Evolutionary conservation across 2,329 filamentous ascomycete species (phyloP), one percentile per base, ranked within the genome.

Genomic region (Colletotrichum sp.): DNA sequence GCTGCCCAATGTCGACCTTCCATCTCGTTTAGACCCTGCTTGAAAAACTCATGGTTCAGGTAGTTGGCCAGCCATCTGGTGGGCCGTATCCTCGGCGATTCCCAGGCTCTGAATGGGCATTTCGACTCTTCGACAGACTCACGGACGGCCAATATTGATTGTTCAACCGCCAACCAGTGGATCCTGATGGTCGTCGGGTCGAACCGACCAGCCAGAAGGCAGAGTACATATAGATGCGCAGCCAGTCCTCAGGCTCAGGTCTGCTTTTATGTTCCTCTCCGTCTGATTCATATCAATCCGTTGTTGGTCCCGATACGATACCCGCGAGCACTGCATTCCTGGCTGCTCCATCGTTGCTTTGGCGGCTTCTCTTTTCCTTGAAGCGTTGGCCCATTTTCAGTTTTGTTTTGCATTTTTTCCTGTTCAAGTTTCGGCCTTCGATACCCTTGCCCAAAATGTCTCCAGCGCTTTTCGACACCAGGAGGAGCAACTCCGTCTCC

Each of bases 391-490:
- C 55, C n/a, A 39, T 71, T 63, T 70, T 71, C 39, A 52, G 24
- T 64, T 68, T 57, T 71, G 30, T 18, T 36, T 68, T 75, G 24
- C 48, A 32, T 63, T 7, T 18, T 32, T 52, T 32, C 26, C 68
- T 72, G 26, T 64, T 75, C 55, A 39, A 24, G 63, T 68, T 59
- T 39, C 73, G 73, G 55, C 73, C 73, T 39, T 72, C 71, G 73
- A 75, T 75, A 75, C 69, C 73, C 72, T 55, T 34, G 24, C 22
- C 39, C 69, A 72, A 32, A 34, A 75, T 75, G 73, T 75, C 73
- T 72, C 73, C 73, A 8, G 73, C 73, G 12, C 67, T 75, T 28
- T 75, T 75, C 64, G 73, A 75, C 18, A 22, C 69, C 24, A 71
- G 73, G 73, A 68, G 73, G 36, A 57, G 62, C 16, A 36, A 55